A percentile compares a stretch with the other conserved stretches of the same genome.
Evolutionary conservation across 2,329 filamentous ascomycete species (phyloP).

Genomic region (Clarireedia paspali): DNA sequence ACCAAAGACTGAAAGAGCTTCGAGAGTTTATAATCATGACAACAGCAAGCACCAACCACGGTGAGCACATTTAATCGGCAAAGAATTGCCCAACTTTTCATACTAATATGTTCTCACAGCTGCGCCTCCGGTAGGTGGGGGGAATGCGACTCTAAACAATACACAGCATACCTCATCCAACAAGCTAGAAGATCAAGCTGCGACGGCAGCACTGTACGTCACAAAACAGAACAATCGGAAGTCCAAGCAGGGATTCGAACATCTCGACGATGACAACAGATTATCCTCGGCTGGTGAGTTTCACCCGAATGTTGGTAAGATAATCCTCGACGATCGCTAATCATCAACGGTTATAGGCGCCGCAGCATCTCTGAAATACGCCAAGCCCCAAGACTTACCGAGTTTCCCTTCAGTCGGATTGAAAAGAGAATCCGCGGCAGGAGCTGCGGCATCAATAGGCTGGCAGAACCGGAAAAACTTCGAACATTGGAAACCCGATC

Average conservation of each 20-base stretch:
- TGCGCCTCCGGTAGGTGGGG: neutral
- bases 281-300: slow-evolving; percentile 48
- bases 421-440: slow-evolving; percentile 51
- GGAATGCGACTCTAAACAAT: neutral
- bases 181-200: slow-evolving; percentile 40
- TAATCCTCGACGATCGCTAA: neutral
- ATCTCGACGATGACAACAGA: slow-evolving; percentile 44
- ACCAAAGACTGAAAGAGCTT: neutral
- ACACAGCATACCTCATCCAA: slow-evolving; percentile 13
- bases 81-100: neutral
- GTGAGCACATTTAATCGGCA: neutral
- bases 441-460: slow-evolving; percentile 66
- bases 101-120: neutral
- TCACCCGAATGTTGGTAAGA: neutral
- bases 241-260: slow-evolving; percentile 12
- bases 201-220: slow-evolving; percentile 52
- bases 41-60: neutral
- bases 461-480: slow-evolving; percentile 61
- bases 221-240: slow-evolving; percentile 31
- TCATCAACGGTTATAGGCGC: slow-evolving; percentile 38
- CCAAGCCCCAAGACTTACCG: slow-evolving; percentile 63
- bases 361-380: slow-evolving; percentile 60
- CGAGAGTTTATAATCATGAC: neutral
- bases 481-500: slow-evolving; percentile 59
- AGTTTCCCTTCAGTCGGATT: slow-evolving; percentile 65